Conservation (phyloP, 2,329 filamentous ascomycete species). For the Alternaria metachromatica region DNA sequence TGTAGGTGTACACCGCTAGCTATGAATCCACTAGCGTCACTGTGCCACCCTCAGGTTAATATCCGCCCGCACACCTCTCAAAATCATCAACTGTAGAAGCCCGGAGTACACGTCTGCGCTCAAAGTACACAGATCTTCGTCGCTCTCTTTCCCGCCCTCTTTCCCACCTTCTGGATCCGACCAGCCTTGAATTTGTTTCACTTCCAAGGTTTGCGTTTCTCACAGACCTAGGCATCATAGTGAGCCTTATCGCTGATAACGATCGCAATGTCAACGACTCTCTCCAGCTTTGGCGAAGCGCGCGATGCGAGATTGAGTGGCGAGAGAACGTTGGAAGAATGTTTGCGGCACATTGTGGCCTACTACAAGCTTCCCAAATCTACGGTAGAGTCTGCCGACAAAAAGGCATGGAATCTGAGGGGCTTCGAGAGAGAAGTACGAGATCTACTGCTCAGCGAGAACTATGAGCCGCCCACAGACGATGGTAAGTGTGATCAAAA, state of each 20-base stretch:
- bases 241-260: constrained; percentile 1
- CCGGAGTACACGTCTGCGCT: not conserved
- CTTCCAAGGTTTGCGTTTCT: not conserved
- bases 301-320: not conserved
- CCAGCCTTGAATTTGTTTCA: not conserved
- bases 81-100: not conserved
- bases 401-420: not conserved
- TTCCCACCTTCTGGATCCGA: not conserved
- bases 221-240: constrained; percentile 2
- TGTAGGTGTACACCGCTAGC: not conserved
- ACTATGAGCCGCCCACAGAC: constrained; percentile 4
- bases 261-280: constrained; percentile 3
- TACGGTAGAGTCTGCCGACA: constrained; percentile 7
- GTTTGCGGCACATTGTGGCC: constrained; percentile 7
- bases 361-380: constrained; percentile 6
- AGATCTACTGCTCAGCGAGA: constrained; percentile 1
- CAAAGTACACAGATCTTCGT: not conserved
- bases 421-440: constrained; percentile 11
- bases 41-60: not conserved
- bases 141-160: not conserved
- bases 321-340: constrained; percentile 4
- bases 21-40: not conserved
- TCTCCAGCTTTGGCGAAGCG: constrained; percentile 8
- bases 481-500: constrained; percentile 2
- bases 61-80: constrained; percentile 3